phyloP scores from a whole-genome alignment of 176 grass and related monocot genomes.

The Urochloa ruziziensis region DNA sequence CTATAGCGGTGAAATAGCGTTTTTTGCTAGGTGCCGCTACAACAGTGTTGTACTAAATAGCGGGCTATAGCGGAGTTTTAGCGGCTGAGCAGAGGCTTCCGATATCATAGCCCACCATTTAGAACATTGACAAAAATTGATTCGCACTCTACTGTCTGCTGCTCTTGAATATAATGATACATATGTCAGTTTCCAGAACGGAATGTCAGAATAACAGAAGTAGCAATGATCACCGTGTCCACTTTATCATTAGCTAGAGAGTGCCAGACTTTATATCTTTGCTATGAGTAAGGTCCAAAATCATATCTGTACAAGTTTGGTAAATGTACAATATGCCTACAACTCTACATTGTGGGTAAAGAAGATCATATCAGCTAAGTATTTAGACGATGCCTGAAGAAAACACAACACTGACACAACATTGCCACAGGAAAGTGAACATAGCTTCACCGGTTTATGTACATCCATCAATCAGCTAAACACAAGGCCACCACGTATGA shows the following conservation, averaged over 20 bases:
- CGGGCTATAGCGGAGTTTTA: no score
- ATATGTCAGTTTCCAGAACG: background rate
- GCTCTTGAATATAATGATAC: background rate
- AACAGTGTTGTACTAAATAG: no score
- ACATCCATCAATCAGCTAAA: conserved; percentile 25
- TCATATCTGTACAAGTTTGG: conserved; percentile 22
- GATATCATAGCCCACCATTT: no score
- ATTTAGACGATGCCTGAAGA: background rate
- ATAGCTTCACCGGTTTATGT: background rate
- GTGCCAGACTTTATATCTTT: conserved; percentile 3
- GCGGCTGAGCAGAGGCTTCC: no score
- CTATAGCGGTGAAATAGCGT: no score
- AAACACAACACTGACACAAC: conserved; percentile 11
- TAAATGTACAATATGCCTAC: background rate
- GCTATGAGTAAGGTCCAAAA: conserved; percentile 2
- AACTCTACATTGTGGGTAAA: background rate
- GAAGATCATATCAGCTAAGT: background rate
- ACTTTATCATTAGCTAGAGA: background rate
- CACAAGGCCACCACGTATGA: background rate
- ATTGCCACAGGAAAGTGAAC: conserved; percentile 10
- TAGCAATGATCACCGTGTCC: background rate
- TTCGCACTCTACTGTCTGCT: background rate
- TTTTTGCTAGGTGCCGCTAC: no score
- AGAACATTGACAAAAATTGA: background rate
- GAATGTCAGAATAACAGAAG: background rate